These are phyloP conservation scores for Botrytis porri DNA, from an alignment of 2,329 filamentous ascomycete species.

Conservation along the genomic window DNA sequence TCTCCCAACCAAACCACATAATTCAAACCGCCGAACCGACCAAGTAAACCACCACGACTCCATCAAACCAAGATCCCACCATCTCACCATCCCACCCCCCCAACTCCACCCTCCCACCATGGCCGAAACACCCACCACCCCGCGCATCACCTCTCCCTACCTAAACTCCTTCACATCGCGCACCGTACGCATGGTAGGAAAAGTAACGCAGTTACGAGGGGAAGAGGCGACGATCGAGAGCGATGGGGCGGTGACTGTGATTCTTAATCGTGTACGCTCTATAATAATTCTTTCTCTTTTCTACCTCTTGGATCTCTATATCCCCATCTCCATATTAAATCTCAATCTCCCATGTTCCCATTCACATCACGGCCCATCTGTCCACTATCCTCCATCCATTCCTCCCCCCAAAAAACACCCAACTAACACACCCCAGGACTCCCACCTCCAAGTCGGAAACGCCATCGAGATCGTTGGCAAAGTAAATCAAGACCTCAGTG, in stretches of 20 bases:
- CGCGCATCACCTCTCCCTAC: conserved; percentile 78
- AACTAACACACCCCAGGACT: conserved; percentile 51
- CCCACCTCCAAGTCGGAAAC: conserved; percentile 66
- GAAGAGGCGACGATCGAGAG: conserved; percentile 79
- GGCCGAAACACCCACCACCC: conserved; percentile 51
- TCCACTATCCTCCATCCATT: neutral
- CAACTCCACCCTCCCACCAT: neutral
- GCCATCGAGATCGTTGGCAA: conserved; percentile 77
- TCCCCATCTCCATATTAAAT: neutral
- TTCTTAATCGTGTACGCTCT: conserved; percentile 58
- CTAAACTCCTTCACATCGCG: conserved; percentile 72
- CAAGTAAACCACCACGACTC: neutral
- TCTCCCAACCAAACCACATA: neutral
- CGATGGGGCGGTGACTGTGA: conserved; percentile 70
- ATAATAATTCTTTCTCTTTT: neutral
- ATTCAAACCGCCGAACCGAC: neutral
- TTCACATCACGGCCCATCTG: neutral
- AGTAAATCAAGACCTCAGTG: conserved; percentile 68
- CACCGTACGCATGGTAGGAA: conserved; percentile 82
- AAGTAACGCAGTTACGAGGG: conserved; percentile 77
- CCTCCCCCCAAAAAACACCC: no score
- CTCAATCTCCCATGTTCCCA: neutral
- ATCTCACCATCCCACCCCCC: neutral
- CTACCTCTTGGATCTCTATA: neutral
- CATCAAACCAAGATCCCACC: neutral